Evolutionary conservation across 345 rosid species (phyloP).

Genomic region (Lumnitzera racemosa): DNA sequence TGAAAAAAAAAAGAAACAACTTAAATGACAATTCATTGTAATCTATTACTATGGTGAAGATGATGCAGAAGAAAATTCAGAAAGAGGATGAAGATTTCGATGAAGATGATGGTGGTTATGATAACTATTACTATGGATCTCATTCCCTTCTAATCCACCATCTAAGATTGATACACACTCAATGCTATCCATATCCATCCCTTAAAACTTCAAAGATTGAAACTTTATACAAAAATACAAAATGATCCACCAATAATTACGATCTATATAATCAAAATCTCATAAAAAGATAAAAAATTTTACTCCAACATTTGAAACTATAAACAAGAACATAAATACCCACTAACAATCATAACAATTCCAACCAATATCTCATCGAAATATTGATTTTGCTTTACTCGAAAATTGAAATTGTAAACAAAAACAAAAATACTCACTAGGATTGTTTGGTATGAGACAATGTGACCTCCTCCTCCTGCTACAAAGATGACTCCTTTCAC

Average conservation of each 20-base stretch:
- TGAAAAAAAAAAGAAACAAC: no score
- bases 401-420: no score
- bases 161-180: constrained; percentile 69
- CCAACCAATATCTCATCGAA: no score
- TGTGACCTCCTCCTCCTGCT: no score
- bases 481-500: no score
- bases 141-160: constrained; percentile 50
- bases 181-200: constrained; percentile 72
- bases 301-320: neutral
- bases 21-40: no score
- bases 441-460: no score
- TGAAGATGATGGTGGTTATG: constrained; percentile 9
- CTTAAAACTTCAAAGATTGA: neutral
- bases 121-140: constrained; percentile 46
- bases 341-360: no score
- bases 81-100: constrained; percentile 24
- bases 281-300: neutral
- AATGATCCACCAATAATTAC: constrained; percentile 4
- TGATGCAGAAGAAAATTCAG: constrained; percentile 48
- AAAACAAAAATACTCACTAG: no score
- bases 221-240: neutral
- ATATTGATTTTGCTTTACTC: no score
- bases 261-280: neutral
- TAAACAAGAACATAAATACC: no score
- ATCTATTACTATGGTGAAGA: constrained; percentile 11